Evolutionary conservation across 1,284 basidiomycete genomes (phyloP).

Genomic region (Bjerkandera adusta): DNA sequence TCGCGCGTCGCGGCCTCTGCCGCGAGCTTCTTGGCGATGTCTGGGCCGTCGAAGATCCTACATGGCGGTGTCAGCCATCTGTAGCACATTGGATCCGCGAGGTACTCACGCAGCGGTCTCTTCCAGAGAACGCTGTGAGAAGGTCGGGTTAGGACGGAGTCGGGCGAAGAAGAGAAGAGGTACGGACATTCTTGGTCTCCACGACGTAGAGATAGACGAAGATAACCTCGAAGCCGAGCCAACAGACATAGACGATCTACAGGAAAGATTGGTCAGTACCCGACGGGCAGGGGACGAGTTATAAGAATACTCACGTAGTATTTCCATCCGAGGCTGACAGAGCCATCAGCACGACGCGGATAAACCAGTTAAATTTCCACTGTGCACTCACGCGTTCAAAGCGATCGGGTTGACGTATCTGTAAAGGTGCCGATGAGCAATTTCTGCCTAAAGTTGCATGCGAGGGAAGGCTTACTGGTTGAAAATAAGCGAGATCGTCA

Average conservation of each 20-base stretch:
- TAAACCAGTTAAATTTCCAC: too few relatives aligned
- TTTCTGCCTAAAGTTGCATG: background rate
- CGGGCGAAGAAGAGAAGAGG: background rate
- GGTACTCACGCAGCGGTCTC: conserved; percentile 30
- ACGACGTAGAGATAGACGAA: conserved; percentile 53
- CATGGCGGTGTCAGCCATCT: background rate
- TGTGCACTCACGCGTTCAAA: conserved; percentile 29
- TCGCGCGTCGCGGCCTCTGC: conserved; percentile 23
- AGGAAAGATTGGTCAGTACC: background rate
- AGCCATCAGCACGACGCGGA: background rate
- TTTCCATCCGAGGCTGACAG: conserved; percentile 31
- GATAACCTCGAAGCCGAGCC: conserved; percentile 47
- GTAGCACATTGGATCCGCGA: background rate
- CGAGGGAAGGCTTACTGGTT: conserved; percentile 46
- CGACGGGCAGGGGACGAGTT: background rate
- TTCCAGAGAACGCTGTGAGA: conserved; percentile 28
- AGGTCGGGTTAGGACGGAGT: background rate
- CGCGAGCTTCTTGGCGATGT: conserved; percentile 22
- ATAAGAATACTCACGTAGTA: conserved; percentile 30
- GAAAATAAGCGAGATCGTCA: conserved; percentile 53
- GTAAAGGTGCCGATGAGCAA: conserved; percentile 2
- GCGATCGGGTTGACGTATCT: conserved; percentile 44
- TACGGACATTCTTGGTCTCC: conserved; percentile 39
- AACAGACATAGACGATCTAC: conserved; percentile 30
- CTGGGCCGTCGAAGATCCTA: conserved; percentile 32